phyloP scores from a whole-genome alignment of 805 yeast species.

The Nakazawaea holstii region DNA sequence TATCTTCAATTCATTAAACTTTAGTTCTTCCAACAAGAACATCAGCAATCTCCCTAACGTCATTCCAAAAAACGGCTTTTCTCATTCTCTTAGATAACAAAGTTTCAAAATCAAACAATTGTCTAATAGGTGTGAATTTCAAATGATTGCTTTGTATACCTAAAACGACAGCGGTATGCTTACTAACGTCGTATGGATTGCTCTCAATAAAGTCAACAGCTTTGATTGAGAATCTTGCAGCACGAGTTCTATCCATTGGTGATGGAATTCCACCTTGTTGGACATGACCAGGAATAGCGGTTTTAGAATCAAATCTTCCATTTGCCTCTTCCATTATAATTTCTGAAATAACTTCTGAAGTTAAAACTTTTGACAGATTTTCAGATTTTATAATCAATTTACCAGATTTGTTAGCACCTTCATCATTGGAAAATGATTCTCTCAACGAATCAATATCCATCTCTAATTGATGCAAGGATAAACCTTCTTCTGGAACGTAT shows the following conservation, averaged over 20 bases:
- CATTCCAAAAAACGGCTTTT: constrained; percentile 79
- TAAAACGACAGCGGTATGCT: constrained; percentile 68
- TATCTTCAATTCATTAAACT: not conserved
- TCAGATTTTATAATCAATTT: constrained; percentile 64
- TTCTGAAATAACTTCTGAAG: constrained; percentile 65
- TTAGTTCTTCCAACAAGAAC: constrained; percentile 69
- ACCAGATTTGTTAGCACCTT: constrained; percentile 66
- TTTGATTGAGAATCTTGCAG: constrained; percentile 64
- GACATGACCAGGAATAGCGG: constrained; percentile 83
- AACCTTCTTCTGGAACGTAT: constrained; percentile 71
- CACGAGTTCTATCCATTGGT: constrained; percentile 71
- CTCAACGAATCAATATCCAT: constrained; percentile 60
- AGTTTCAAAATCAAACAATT: constrained; percentile 83
- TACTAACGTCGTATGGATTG: constrained; percentile 6
- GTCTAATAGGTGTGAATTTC: constrained; percentile 66
- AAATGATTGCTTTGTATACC: constrained; percentile 80
- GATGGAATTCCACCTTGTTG: constrained; percentile 82
- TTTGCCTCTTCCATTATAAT: constrained; percentile 59
- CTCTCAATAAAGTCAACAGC: constrained; percentile 67
- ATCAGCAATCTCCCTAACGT: constrained; percentile 72
- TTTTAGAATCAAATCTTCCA: constrained; percentile 67
- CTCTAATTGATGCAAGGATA: constrained; percentile 53
- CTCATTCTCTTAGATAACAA: constrained; percentile 81
- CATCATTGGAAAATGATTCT: constrained; percentile 52
- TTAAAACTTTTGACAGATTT: constrained; percentile 61